A percentile compares a stretch with the other conserved stretches of the same genome.
Conservation (phyloP, 2,329 filamentous ascomycete genomes). For the Penicillium sp. region DNA sequence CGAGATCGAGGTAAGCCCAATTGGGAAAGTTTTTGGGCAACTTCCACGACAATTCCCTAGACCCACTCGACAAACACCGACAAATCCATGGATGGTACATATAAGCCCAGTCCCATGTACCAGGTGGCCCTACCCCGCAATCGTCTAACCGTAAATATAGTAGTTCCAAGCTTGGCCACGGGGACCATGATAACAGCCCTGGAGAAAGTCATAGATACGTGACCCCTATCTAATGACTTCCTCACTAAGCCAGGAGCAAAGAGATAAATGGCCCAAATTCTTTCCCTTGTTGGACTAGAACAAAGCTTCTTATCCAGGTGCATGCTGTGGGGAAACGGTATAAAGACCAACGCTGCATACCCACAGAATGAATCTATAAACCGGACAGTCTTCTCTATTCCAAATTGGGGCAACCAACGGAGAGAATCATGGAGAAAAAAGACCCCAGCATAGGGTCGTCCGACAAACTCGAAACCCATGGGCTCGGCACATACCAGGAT, state of each 20-base stretch:
- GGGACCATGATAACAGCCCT: not conserved
- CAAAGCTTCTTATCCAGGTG: not conserved
- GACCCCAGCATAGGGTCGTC: not conserved
- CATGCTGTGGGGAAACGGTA: constrained; percentile 1
- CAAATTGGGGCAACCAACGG: not conserved
- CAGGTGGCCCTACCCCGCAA: not conserved
- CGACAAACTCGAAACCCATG: constrained; percentile 1
- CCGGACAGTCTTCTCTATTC: not conserved
- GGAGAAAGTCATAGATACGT: not conserved
- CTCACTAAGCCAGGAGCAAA: not conserved
- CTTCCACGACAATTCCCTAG: not conserved
- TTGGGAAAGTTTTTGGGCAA: constrained; percentile 2
- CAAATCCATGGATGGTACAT: not conserved
- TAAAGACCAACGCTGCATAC: constrained; percentile 4
- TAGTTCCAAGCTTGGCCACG: not conserved
- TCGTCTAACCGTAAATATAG: not conserved
- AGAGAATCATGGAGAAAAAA: not conserved
- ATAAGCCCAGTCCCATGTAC: not conserved
- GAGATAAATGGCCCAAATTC: not conserved
- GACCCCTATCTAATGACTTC: not conserved
- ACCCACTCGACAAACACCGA: not conserved
- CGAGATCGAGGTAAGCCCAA: not conserved
- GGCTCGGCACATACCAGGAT: constrained; percentile 8
- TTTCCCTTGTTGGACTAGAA: constrained; percentile 1
- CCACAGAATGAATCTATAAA: not conserved